Base-by-base conservation (phyloP, 2,329 filamentous ascomycete genomes). In the Nothophaeocryptopus gaeumannii region DNA sequence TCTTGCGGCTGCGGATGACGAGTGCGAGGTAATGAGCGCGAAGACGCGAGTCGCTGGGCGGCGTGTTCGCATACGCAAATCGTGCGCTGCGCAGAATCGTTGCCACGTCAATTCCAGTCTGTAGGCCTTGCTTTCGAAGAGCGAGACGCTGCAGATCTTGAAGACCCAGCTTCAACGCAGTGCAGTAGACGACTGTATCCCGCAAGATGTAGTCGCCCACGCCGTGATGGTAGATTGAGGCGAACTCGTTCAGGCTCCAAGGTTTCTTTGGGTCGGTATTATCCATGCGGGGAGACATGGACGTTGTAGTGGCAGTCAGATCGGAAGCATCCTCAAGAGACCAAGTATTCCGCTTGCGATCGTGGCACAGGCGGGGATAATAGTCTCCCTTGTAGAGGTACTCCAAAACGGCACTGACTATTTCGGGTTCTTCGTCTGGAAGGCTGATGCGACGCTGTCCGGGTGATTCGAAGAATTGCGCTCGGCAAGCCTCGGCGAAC, bases 311-410 rank as follows among this genome's bases (percentile, higher is more conserved):
- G 34, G 47, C 59, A 50, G 54, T 57, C 60, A 61, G 58, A 51
- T 60, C 60, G 47, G 56, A 45, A 62, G 74, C 74, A 70, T 88
- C 86, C 80, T 96, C 89, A 74, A 96, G 88, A 70, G 89, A 84
- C 88, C 88, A 96, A 75, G 85, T 86, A 77, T 88, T 85, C 68
- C 83, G 86, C 71, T 85, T 84, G 79, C 88, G 45, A 81, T 88
- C 88, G 72, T 89, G 88, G 62, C 95, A 68, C 75, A 96, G 79
- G 71, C 89, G 88, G 49, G 91, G 91, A 72, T 88, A 93, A 76
- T 95, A 96, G 79, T 95, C 90, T 61, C 88, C 89, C 78, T 95
- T 95, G 85, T 96, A 96, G 61, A 96, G 83, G 72, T 91, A 96
- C 77, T 96, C 91, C 75, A 96, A 89, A 65, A 96, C 79, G 66